Evolutionary conservation across 23 red algal genomes (phyloP).

Genomic region (Cyanidium caldarium): DNA sequence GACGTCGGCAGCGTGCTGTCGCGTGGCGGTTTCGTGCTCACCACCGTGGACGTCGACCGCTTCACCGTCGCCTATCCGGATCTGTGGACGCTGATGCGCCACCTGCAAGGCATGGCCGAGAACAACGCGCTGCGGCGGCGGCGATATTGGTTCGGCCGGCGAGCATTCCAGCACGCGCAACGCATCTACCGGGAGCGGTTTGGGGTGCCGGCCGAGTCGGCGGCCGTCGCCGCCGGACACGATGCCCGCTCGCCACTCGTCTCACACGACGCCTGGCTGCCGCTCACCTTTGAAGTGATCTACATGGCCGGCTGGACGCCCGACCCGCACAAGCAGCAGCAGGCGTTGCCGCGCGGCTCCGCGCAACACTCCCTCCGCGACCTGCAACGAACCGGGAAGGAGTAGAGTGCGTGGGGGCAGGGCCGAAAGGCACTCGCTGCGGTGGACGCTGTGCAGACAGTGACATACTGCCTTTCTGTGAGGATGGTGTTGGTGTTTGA

Average conservation of each 20-base stretch:
- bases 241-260: not conserved
- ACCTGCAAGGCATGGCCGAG: conserved; percentile 74
- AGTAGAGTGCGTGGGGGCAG: too few relatives aligned
- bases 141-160: conserved; percentile 21
- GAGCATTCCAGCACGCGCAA: conserved; percentile 30
- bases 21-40: conserved; percentile 28
- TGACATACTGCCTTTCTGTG: too few relatives aligned
- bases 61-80: conserved; percentile 45
- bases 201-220: conserved; percentile 6
- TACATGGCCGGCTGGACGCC: conserved; percentile 83
- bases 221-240: not conserved
- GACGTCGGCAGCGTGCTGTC: conserved; percentile 45
- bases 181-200: conserved; percentile 60
- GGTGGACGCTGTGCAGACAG: too few relatives aligned
- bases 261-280: not conserved
- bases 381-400: too few relatives aligned
- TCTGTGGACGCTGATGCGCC: conserved; percentile 46
- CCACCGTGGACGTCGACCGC: conserved; percentile 63
- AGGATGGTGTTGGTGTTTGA: too few relatives aligned
- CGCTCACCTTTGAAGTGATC: conserved; percentile 60
- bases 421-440: too few relatives aligned
- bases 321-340: too few relatives aligned
- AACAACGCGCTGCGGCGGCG: conserved; percentile 29
- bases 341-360: too few relatives aligned
- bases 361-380: too few relatives aligned